A percentile compares a stretch with the other conserved stretches of the same genome.
Conservation (phyloP, 1,139 yeast species). For the Magnusiomyces fungicola region DNA sequence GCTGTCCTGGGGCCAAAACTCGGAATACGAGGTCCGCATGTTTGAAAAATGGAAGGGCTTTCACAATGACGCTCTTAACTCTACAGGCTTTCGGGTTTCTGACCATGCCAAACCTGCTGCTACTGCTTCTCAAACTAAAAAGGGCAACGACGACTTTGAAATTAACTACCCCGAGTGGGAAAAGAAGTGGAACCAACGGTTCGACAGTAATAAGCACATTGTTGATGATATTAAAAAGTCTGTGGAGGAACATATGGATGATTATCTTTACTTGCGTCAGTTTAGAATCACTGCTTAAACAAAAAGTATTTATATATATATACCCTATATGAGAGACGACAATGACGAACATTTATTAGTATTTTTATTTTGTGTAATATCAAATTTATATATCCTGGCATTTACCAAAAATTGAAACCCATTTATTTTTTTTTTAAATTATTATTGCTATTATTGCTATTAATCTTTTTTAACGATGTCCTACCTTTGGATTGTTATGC, state of each 20-base stretch:
- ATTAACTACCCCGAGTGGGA: slow-evolving; percentile 24
- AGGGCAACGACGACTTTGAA: slow-evolving; percentile 13
- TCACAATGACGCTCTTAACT: slow-evolving; percentile 26
- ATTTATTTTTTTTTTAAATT: no score
- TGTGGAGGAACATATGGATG: slow-evolving; percentile 23
- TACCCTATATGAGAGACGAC: no score
- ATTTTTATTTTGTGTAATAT: no score
- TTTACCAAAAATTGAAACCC: no score
- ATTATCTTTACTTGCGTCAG: slow-evolving; percentile 22
- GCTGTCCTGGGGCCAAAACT: slow-evolving; percentile 26
- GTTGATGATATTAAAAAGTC: slow-evolving; percentile 19
- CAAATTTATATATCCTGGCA: no score
- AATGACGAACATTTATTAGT: no score
- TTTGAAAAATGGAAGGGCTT: slow-evolving; percentile 29
- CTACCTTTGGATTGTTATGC: slow-evolving; percentile 12
- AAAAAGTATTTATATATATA: background rate
- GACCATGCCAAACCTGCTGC: background rate
- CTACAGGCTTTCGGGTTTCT: slow-evolving; percentile 22
- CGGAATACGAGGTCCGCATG: slow-evolving; percentile 18
- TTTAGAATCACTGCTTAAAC: slow-evolving; percentile 4
- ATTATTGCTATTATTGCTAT: no score
- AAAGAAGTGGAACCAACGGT: slow-evolving; percentile 20
- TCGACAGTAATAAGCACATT: slow-evolving; percentile 16
- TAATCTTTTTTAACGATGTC: no score
- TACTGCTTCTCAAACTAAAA: slow-evolving; percentile 4